These are phyloP conservation scores for Fusarium buharicum DNA, from an alignment of 2,329 filamentous ascomycete genomes.

Conservation along the genomic window DNA sequence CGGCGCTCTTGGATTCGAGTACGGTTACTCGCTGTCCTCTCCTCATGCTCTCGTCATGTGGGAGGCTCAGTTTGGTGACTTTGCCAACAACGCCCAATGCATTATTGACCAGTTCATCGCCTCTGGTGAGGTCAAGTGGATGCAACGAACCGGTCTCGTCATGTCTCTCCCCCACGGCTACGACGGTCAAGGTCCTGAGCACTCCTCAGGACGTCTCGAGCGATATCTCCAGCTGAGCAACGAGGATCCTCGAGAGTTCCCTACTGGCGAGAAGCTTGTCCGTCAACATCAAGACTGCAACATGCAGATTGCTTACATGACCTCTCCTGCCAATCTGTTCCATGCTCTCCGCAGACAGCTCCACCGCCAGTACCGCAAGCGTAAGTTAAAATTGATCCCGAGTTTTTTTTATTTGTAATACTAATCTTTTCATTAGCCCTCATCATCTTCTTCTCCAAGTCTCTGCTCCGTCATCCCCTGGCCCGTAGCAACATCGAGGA, in stretches of 20 bases:
- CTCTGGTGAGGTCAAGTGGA: slow-evolving; percentile 97
- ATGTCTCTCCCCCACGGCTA: slow-evolving; percentile 98
- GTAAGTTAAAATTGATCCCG: slow-evolving; percentile 64
- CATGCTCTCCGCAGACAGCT: slow-evolving; percentile 96
- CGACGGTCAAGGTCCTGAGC: slow-evolving; percentile 97
- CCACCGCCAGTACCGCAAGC: slow-evolving; percentile 99
- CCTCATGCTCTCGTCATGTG: slow-evolving; percentile 98
- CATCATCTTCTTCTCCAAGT: slow-evolving; percentile 98
- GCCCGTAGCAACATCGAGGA: slow-evolving; percentile 91
- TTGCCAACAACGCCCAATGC: slow-evolving; percentile 99
- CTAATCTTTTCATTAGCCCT: slow-evolving; percentile 65
- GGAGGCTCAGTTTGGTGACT: slow-evolving; percentile 99
- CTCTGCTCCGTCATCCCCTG: slow-evolving; percentile 91
- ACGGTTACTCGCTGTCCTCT: slow-evolving; percentile 96
- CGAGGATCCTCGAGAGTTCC: slow-evolving; percentile 95
- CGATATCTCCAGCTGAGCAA: slow-evolving; percentile 97
- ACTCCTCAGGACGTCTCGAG: slow-evolving; percentile 97
- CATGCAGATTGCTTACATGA: slow-evolving; percentile 98
- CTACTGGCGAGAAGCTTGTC: slow-evolving; percentile 85
- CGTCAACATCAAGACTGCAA: slow-evolving; percentile 99
- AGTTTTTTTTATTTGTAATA: background rate
- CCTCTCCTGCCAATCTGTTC: slow-evolving; percentile 95
- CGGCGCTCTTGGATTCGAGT: slow-evolving; percentile 91
- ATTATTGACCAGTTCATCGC: slow-evolving; percentile 99
- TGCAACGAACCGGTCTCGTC: slow-evolving; percentile 95